These are phyloP conservation scores for Teratosphaeriaceae sp. DNA, from an alignment of 2,329 filamentous ascomycete genomes.

Conservation along the genomic window DNA sequence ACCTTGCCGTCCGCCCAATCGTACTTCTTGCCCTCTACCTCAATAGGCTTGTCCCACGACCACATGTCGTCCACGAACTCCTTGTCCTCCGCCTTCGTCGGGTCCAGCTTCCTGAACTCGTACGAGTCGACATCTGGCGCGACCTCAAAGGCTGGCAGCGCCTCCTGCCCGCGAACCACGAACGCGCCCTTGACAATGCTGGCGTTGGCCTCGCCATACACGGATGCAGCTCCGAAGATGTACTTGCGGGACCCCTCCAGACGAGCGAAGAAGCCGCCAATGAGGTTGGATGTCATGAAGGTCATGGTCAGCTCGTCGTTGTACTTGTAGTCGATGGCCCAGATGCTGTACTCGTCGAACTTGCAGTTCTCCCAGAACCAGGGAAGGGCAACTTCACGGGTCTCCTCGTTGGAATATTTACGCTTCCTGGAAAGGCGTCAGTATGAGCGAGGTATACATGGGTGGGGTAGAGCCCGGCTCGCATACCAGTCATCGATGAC, in stretches of 20 bases:
- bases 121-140: conserved; percentile 98
- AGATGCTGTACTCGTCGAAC: conserved; percentile 92
- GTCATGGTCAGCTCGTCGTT: conserved; percentile 93
- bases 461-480: too few species aligned
- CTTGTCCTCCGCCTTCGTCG: conserved; percentile 73
- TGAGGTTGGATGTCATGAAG: conserved; percentile 99
- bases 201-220: conserved; percentile 84
- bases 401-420: conserved; percentile 95
- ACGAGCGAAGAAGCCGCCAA: conserved; percentile 94
- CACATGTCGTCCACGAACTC: conserved; percentile 82
- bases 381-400: conserved; percentile 71
- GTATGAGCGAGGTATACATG: neutral
- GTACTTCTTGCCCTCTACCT: conserved; percentile 80
- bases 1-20: conserved; percentile 89
- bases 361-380: conserved; percentile 99
- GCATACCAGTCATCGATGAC: conserved; percentile 77
- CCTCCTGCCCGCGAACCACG: conserved; percentile 87
- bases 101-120: conserved; percentile 93
- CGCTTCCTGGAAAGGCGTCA: conserved; percentile 55
- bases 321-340: conserved; percentile 97
- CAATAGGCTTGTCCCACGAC: conserved; percentile 83
- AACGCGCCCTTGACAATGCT: conserved; percentile 91
- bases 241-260: conserved; percentile 98
- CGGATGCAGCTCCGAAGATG: conserved; percentile 84
- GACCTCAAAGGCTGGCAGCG: conserved; percentile 82